Base-by-base conservation (phyloP, 2,329 filamentous ascomycete species). In the Fusarium sp. region DNA sequence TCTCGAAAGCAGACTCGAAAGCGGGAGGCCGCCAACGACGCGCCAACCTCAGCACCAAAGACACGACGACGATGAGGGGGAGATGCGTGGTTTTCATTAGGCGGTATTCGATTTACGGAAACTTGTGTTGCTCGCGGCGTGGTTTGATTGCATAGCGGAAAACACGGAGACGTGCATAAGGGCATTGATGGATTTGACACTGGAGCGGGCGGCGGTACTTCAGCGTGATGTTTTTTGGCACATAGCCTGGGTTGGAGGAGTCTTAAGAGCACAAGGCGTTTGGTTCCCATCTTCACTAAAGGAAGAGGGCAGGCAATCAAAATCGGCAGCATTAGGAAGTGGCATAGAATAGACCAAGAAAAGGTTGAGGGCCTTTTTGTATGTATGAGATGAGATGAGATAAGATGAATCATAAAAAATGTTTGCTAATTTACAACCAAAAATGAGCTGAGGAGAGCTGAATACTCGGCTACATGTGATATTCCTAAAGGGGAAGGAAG, bases 1-100 rank as follows among this genome's bases (percentile, higher is more conserved):
- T 73, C 81, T 22, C 80, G 82, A 69, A 89, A 88, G 78, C 82
- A 84, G 65, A 81, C 79, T 17, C 84, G 81, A 75, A 88, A 87
- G 77, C 82, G 85, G 55, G 84, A 85, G 74, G 82, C 81, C 28
- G 65, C 69, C 50, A 73, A 63, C n/a, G 79, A 80, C 36, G 68
- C 73, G 13, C 62, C 72, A 9, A 68, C 67, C n/a, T 75, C 77
- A 8, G 69, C 74, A 21, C 50, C 75, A 26, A 80, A 80, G 65
- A 68, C 75, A 8, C 70, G 78, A 33, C 73, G 75, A 46, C 76
- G 76, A 46, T 75, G 64, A 69, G 49, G 40, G 45, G 56, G 33
- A 40, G n/a, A 22, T 22, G 1, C 11, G 28, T 39, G 5, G 21
- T 42, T 47, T n/a, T 52, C n/a, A 40, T 60, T 33, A 9, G 44